Conservation (phyloP, 768 basidiomycete genomes). For the Omphalotus guepiniiformis region DNA sequence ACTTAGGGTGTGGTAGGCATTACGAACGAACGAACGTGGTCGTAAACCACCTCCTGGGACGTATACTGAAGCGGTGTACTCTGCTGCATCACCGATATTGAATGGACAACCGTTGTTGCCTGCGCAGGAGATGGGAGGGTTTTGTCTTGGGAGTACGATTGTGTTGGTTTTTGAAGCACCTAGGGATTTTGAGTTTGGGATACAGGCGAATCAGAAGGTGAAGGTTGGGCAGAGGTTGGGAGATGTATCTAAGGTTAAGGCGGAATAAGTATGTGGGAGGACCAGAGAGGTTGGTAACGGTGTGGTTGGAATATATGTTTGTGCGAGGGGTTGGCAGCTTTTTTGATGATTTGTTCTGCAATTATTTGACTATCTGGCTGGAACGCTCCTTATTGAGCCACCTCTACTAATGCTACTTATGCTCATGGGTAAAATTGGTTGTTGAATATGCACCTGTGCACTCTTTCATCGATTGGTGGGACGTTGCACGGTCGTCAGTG, state of each 20-base stretch:
- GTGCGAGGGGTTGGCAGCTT: no score
- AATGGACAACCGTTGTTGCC: constrained; percentile 82
- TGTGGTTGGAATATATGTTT: no score
- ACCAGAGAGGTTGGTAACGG: no score
- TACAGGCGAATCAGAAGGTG: constrained; percentile 78
- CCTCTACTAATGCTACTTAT: no score
- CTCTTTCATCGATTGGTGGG: no score
- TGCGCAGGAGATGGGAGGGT: constrained; percentile 97
- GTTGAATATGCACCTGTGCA: no score
- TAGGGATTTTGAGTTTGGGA: constrained; percentile 68
- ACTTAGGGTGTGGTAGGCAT: constrained; percentile 39
- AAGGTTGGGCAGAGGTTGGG: constrained; percentile 84
- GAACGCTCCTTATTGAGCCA: no score
- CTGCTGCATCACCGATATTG: constrained; percentile 75
- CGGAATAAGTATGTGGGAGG: constrained; percentile 1
- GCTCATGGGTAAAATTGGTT: no score
- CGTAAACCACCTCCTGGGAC: constrained; percentile 74
- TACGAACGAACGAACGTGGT: constrained; percentile 86
- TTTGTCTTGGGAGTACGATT: constrained; percentile 91
- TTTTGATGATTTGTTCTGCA: no score
- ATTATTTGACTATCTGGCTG: no score
- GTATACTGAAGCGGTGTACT: constrained; percentile 90
- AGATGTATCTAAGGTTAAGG: constrained; percentile 31
- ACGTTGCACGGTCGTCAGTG: no score
- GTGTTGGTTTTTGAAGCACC: constrained; percentile 98